phyloP scores from a whole-genome alignment of 352 stramenopile genomes.

The Phytophthora megakarya region DNA sequence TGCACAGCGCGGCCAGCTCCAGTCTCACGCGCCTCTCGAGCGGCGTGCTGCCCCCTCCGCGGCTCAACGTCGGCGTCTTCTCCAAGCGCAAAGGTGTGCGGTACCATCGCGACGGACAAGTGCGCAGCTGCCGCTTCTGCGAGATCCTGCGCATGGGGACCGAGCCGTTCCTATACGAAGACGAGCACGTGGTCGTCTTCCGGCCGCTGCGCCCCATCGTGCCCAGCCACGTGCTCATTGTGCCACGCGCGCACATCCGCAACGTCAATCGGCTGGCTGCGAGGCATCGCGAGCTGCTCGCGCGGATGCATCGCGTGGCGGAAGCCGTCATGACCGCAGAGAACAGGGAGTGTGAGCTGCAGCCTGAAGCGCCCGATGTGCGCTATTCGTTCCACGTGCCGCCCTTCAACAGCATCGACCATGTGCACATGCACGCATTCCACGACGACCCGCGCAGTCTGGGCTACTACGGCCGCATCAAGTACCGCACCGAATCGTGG shows the following conservation, averaged over 20 bases:
- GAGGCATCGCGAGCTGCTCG: constrained; percentile 56
- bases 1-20: constrained; percentile 13
- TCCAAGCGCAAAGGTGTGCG: constrained; percentile 74
- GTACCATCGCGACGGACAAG: constrained; percentile 62
- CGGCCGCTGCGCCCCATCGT: constrained; percentile 72
- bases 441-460: constrained; percentile 39
- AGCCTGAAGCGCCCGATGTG: constrained; percentile 39
- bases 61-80: constrained; percentile 49
- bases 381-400: constrained; percentile 69
- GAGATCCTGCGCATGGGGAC: constrained; percentile 66
- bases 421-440: constrained; percentile 90
- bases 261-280: constrained; percentile 74
- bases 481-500: constrained; percentile 84
- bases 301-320: constrained; percentile 67
- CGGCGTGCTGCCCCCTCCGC: constrained; percentile 26
- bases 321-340: constrained; percentile 44
- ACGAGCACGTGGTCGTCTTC: constrained; percentile 81
- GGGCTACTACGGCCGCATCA: constrained; percentile 69
- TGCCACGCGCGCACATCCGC: constrained; percentile 76
- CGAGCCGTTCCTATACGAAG: constrained; percentile 78
- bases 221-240: constrained; percentile 78
- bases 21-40: constrained; percentile 26
- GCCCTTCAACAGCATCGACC: constrained; percentile 89
- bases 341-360: constrained; percentile 9
- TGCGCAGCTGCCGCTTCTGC: constrained; percentile 80